Evolutionary conservation across 2,329 filamentous ascomycete genomes (phyloP).

Genomic region (Aspergillus felis): DNA sequence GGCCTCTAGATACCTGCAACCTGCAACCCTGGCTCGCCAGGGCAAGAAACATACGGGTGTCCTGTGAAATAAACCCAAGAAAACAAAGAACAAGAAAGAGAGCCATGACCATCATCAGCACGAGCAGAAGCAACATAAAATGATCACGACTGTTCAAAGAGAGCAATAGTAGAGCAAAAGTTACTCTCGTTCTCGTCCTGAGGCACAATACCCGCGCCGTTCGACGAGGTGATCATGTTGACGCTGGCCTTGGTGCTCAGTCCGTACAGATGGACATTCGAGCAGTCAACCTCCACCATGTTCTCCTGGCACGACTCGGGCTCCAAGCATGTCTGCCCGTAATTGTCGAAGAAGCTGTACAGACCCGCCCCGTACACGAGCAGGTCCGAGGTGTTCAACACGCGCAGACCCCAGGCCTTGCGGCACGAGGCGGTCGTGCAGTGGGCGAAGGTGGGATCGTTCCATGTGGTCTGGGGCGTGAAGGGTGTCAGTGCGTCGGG

Average conservation of each 20-base stretch:
- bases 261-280: slow-evolving; percentile 60
- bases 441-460: slow-evolving; percentile 62
- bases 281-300: slow-evolving; percentile 70
- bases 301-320: slow-evolving; percentile 70
- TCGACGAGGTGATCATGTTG: slow-evolving; percentile 62
- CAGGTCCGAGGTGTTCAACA: slow-evolving; percentile 63
- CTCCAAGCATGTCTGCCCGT: slow-evolving; percentile 64
- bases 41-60: neutral
- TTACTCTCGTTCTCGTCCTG: slow-evolving; percentile 40
- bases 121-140: neutral
- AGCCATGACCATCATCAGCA: neutral
- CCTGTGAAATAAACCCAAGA: neutral
- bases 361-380: slow-evolving; percentile 70
- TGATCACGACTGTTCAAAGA: slow-evolving; percentile 35
- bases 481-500: slow-evolving; percentile 60
- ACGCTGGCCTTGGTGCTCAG: slow-evolving; percentile 70
- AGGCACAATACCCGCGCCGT: slow-evolving; percentile 33
- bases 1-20: neutral
- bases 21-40: neutral
- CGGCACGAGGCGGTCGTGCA: slow-evolving; percentile 59
- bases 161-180: slow-evolving; percentile 43
- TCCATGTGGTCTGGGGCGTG: slow-evolving; percentile 32
- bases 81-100: neutral
- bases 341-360: slow-evolving; percentile 83
- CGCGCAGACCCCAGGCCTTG: slow-evolving; percentile 73